These are phyloP conservation scores for Scheffersomyces amazonensis DNA, from an alignment of 805 yeast species.

Conservation along the genomic window DNA sequence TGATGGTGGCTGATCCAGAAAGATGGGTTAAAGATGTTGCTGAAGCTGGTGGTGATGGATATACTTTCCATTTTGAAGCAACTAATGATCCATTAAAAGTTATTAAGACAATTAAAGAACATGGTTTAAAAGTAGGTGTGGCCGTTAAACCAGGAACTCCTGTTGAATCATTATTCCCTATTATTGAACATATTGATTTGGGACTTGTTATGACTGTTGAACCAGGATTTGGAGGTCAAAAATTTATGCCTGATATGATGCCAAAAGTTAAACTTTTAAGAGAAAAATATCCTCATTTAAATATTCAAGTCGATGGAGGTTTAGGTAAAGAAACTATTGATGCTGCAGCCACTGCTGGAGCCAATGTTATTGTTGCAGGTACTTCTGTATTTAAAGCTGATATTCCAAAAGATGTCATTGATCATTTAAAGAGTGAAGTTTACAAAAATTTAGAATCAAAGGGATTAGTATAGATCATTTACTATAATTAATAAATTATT, in stretches of 20 bases:
- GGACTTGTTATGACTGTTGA: conserved; percentile 98
- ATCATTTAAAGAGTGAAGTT: conserved; percentile 64
- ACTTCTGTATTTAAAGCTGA: conserved; percentile 87
- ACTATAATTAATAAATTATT: neutral
- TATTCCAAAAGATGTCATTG: conserved; percentile 74
- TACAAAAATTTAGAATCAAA: conserved; percentile 41
- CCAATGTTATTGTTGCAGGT: conserved; percentile 97
- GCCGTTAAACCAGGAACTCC: conserved; percentile 94
- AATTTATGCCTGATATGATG: conserved; percentile 95
- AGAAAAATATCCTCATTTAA: conserved; percentile 66
- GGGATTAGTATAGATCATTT: conserved; percentile 27
- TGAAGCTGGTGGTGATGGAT: conserved; percentile 91
- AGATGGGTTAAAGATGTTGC: conserved; percentile 93
- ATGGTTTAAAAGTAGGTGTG: conserved; percentile 92
- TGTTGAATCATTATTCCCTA: conserved; percentile 73
- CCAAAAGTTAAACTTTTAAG: conserved; percentile 84
- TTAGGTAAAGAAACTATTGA: conserved; percentile 82
- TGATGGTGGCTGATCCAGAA: conserved; percentile 95
- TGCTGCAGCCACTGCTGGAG: conserved; percentile 94
- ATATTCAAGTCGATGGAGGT: conserved; percentile 97
- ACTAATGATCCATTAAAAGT: conserved; percentile 73
- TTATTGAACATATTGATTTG: conserved; percentile 83
- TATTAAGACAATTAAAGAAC: conserved; percentile 68
- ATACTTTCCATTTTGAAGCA: conserved; percentile 94
- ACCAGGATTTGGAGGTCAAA: conserved; percentile 99